Evolutionary conservation across 1,284 basidiomycete species (phyloP).

Genomic region (Boletellus deceptivus): DNA sequence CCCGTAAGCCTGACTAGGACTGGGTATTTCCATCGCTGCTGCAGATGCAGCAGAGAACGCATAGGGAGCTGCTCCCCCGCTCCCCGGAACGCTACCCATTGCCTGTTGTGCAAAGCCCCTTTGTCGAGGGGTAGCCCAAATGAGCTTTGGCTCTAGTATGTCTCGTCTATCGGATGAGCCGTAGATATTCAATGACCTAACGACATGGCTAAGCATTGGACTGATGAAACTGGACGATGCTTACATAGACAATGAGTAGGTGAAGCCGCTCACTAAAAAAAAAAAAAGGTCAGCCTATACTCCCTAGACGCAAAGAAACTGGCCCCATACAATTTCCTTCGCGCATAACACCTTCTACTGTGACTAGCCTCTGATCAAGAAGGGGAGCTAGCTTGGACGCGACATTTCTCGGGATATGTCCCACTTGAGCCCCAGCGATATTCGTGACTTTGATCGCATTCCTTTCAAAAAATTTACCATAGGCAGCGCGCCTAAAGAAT

Average conservation of each 20-base stretch:
- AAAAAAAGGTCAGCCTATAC: conserved; percentile 6
- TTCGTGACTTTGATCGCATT: conserved; percentile 82
- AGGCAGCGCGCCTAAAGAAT: neutral
- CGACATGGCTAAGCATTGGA: conserved; percentile 2
- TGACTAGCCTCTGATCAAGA: conserved; percentile 61
- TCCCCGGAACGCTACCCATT: conserved; percentile 23
- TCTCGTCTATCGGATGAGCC: conserved; percentile 57
- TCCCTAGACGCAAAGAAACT: neutral
- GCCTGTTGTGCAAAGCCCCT: conserved; percentile 47
- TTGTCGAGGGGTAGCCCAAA: conserved; percentile 73
- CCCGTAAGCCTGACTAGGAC: conserved; percentile 18
- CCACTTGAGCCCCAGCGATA: conserved; percentile 70
- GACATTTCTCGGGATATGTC: conserved; percentile 69
- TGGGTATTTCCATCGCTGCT: conserved; percentile 18
- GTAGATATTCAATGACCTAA: conserved; percentile 72
- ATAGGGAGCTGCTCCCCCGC: conserved; percentile 1
- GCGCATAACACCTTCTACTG: conserved; percentile 73
- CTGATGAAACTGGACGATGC: conserved; percentile 14
- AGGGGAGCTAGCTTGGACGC: conserved; percentile 65
- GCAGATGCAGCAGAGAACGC: conserved; percentile 13
- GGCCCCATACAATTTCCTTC: conserved; percentile 65
- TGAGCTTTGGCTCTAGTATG: conserved; percentile 61
- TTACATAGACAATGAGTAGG: conserved; percentile 62
- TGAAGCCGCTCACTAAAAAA: conserved; percentile 42
- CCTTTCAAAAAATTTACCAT: conserved; percentile 31